Evolutionary conservation across 2,329 filamentous ascomycete species (phyloP).

Genomic region (Amauroascus niger): DNA sequence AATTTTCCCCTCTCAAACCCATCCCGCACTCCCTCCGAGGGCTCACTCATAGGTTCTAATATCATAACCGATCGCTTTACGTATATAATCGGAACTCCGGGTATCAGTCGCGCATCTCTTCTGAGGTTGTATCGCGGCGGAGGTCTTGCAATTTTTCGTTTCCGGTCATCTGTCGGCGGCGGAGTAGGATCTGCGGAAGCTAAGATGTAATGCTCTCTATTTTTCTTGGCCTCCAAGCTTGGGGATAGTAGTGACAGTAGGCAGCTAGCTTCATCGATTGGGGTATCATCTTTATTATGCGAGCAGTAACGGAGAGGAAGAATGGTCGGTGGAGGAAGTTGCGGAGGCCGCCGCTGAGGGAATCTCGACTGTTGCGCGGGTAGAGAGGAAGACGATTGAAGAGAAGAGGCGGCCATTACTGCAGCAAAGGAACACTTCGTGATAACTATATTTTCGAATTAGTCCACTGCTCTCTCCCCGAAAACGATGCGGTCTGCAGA

Average conservation of each 20-base stretch:
- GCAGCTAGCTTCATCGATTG: slow-evolving; percentile 38
- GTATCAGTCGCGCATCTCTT: slow-evolving; percentile 34
- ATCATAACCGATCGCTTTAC: slow-evolving; percentile 45
- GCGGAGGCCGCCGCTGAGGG: slow-evolving; percentile 33
- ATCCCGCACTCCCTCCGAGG: slow-evolving; percentile 35
- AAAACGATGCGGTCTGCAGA: neutral
- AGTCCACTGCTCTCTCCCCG: neutral
- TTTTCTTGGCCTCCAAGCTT: slow-evolving; percentile 31
- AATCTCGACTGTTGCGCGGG: slow-evolving; percentile 30
- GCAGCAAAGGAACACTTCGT: slow-evolving; percentile 53
- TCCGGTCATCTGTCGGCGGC: slow-evolving; percentile 10
- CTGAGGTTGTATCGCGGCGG: slow-evolving; percentile 32
- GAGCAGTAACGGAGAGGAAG: slow-evolving; percentile 41
- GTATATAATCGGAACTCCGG: slow-evolving; percentile 43
- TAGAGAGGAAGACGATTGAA: neutral
- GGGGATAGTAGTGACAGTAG: slow-evolving; percentile 38
- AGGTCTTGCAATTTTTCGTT: slow-evolving; percentile 19
- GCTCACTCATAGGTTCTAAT: slow-evolving; percentile 39
- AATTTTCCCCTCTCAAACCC: slow-evolving; percentile 41
- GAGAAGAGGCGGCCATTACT: slow-evolving; percentile 30
- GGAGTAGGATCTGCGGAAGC: slow-evolving; percentile 33
- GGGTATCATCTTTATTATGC: slow-evolving; percentile 35
- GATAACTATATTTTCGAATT: slow-evolving; percentile 48
- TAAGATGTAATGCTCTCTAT: slow-evolving; percentile 42
- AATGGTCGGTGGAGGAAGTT: slow-evolving; percentile 38